Conservation (phyloP, 2,329 filamentous ascomycete species). For the Colletotrichum ledebouriae region DNA sequence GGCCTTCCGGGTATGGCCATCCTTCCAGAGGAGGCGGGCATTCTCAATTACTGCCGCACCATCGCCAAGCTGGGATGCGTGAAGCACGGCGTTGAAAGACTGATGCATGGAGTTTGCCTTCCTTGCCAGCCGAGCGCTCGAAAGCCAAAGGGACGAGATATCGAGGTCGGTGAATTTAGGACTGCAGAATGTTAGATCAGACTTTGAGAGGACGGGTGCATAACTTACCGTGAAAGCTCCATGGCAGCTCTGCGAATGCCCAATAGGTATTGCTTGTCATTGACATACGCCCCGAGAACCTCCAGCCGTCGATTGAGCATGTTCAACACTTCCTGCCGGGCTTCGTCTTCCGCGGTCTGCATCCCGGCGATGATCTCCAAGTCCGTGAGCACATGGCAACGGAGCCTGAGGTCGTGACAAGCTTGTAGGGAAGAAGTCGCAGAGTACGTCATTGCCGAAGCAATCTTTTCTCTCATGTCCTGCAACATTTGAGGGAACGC, state of each 20-base stretch:
- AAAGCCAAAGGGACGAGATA: constrained; percentile 87
- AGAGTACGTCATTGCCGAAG: constrained; percentile 80
- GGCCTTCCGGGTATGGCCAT: constrained; percentile 92
- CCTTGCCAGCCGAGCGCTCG: constrained; percentile 85
- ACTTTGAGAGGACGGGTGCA: background rate
- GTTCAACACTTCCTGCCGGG: constrained; percentile 60
- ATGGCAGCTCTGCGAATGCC: constrained; percentile 89
- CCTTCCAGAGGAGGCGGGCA: constrained; percentile 91
- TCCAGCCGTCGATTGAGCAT: constrained; percentile 84
- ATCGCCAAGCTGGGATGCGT: constrained; percentile 87
- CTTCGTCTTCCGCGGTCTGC: constrained; percentile 56
- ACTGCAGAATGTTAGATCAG: constrained; percentile 48
- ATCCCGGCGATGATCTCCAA: constrained; percentile 79
- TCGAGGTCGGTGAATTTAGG: constrained; percentile 77
- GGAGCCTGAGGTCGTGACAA: constrained; percentile 87
- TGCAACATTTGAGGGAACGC: constrained; percentile 70
- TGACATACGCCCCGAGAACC: constrained; percentile 87
- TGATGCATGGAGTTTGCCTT: constrained; percentile 87
- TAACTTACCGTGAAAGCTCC: constrained; percentile 77
- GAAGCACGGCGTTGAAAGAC: constrained; percentile 93
- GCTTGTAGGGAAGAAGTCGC: constrained; percentile 85
- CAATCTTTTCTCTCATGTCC: constrained; percentile 77
- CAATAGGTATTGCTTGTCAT: constrained; percentile 94
- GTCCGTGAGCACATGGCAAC: constrained; percentile 89
- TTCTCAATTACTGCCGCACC: constrained; percentile 94